Evolutionary conservation across 2,329 filamentous ascomycete species (phyloP).

Genomic region (Lachnellula hyalina): DNA sequence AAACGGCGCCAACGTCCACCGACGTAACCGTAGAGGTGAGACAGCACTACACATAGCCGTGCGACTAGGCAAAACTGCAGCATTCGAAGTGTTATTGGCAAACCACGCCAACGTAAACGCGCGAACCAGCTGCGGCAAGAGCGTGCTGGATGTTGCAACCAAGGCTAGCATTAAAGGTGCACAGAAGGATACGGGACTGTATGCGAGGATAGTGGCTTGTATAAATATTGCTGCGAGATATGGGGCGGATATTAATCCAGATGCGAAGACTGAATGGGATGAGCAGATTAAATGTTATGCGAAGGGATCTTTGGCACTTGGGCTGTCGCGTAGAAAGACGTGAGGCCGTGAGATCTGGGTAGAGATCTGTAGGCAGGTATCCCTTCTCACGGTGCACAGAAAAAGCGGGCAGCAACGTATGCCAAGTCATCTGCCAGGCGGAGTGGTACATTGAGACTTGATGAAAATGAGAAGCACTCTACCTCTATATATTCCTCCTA

Average conservation of each 20-base stretch:
- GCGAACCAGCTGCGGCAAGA: background rate
- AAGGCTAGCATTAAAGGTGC: background rate
- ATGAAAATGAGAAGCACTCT: too few species aligned
- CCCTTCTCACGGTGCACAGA: too few species aligned
- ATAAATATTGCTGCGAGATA: background rate
- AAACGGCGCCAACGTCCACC: slow-evolving; percentile 1
- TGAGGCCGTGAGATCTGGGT: too few species aligned
- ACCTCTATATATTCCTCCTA: too few species aligned
- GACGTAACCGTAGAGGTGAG: slow-evolving; percentile 9
- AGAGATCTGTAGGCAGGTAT: too few species aligned
- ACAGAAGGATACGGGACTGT: background rate
- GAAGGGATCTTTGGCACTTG: background rate
- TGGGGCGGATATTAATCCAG: background rate
- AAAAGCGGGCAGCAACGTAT: too few species aligned
- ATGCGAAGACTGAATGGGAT: background rate
- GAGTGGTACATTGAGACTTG: too few species aligned
- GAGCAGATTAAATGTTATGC: background rate
- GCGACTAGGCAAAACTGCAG: background rate
- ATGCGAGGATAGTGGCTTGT: background rate
- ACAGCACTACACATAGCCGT: slow-evolving; percentile 10
- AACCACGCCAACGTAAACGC: slow-evolving; percentile 3
- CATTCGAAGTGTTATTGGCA: background rate
- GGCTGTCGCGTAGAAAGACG: too few species aligned
- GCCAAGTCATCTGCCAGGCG: too few species aligned
- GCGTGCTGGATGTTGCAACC: background rate